Evolutionary conservation across 78 protist species (phyloP), one percentile per base, ranked within the genome.

Genomic region (Emiliania huxleyi): DNA sequence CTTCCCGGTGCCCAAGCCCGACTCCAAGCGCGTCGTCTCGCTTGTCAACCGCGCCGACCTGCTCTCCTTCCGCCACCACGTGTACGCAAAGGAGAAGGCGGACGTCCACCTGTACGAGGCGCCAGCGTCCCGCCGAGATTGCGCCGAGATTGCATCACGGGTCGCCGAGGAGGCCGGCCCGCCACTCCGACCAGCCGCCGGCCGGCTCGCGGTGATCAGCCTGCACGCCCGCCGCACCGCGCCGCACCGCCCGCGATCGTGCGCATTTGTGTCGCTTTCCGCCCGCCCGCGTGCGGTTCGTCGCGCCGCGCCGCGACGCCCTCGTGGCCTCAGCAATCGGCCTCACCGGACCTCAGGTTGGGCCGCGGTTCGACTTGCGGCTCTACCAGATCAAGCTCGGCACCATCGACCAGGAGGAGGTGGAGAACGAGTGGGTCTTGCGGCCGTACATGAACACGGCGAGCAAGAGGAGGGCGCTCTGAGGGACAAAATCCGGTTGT

Each of bases 351-450:
- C n/a, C n/a, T n/a, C n/a, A n/a, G n/a, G 87, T 98, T 26, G 99
- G 99, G 29, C 99, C 99, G 22, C 98, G 99, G 23, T 98, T 99
- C 43, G 99, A 98, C 90, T 46, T 99, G 96, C 90, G 92, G 45
- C 90, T 97, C 42, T 99, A 96, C 94, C 96, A 96, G 90, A 96
- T 99, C 79, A 92, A 38, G 55, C 96, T 98, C 42, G 99, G 99
- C 48, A 94, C 95, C 18, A 52, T 48, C 19, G 99, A 99, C 11
- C 94, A 91, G 94, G 48, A 44, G 18, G 99, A 98, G 40, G 99
- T 99, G 0, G 99, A 99, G 90, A 84, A 73, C 42, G 99, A 99
- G 95, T 99, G 98, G 98, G 97, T 96, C 42, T 93, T 96, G 69
- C 83, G 93, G 42, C 99, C 99, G 35, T 98, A 98, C 98, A 96